Evolutionary conservation across 1,284 basidiomycete genomes (phyloP), one percentile per base, ranked within the genome.

Genomic region (Clitocybe nebularis): DNA sequence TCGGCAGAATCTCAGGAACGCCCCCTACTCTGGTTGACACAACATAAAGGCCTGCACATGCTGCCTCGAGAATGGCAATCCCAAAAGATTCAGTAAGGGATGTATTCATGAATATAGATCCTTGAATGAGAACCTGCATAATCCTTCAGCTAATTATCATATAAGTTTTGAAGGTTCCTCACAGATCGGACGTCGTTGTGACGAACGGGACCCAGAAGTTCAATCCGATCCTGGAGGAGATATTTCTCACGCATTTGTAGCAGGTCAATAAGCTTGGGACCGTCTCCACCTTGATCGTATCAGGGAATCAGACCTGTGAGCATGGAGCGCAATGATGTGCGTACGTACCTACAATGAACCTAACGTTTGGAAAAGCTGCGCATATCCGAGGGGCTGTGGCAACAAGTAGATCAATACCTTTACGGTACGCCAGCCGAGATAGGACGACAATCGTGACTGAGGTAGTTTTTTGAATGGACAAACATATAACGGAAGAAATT

Each of bases 31-130:
- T 78, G 0, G 95, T 99, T 11, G 87, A 86, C 24, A 99, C 96
- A 26, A 98, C 89, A 57, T 96, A 95, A 6, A 99, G 72, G 0
- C 96, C 96, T 0, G 91, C 81, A 52, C 89, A 94, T 0, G 96
- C 96, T 0, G 96, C 96, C 70, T 99, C 96, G 36, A 99, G 77
- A 51, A 96, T 93, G 5, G 89, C 88, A 50, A 95, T 99, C 0
- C 96, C 95, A 56, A 99, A 99, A 0, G 96, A 81, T 62, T 99
- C 95, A 0, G 95, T 99, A 14, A 99, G 74, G 0, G 91, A 94
- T 0, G 95, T 95, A 60, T 95, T 96, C 67, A 99, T 75, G 65
- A 91, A 98, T 49, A 99, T 94, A 6, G 91, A 75, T 0, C 94
- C 93, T 36, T 82, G 77, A 5, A 74, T 69, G 14, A 99, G 75